These are phyloP conservation scores for Rosa rugosa DNA, from an alignment of 306 rosid species.

Conservation along the genomic window DNA sequence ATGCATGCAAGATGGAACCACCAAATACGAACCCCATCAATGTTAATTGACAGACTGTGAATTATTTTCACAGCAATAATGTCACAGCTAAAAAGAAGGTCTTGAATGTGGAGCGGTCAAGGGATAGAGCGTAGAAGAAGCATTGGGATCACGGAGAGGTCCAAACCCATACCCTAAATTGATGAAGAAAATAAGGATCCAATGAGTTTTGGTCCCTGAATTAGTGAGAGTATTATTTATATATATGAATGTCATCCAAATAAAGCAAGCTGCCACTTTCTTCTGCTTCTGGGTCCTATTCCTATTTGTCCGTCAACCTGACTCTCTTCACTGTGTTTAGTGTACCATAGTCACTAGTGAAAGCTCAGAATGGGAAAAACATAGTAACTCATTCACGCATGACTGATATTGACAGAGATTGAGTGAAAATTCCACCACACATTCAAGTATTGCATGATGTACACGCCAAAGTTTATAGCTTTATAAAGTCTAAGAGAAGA, in stretches of 20 bases:
- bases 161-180: not conserved
- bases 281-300: conserved; percentile 13
- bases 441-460: not conserved
- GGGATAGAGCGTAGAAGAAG: not conserved
- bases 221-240: not conserved
- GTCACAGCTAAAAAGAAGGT: not conserved
- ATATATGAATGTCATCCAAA: not conserved
- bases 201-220: not conserved
- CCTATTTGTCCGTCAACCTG: conserved; percentile 3
- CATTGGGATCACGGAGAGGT: conserved; percentile 1
- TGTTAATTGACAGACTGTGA: not conserved
- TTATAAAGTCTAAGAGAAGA: not conserved
- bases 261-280: not conserved
- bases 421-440: not conserved
- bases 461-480: conserved; percentile 3
- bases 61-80: not conserved
- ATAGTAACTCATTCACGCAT: conserved; percentile 3
- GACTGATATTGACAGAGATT: not conserved
- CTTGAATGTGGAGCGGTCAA: not conserved
- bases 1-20: not conserved
- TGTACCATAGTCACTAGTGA: not conserved
- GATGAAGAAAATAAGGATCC: conserved; percentile 6
- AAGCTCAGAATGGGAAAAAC: conserved; percentile 2
- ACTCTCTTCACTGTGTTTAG: not conserved
- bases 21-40: not conserved